Evolutionary conservation across 1,284 basidiomycete genomes (phyloP), one percentile per base, ranked within the genome.

Genomic region (Ustilago bromivora): DNA sequence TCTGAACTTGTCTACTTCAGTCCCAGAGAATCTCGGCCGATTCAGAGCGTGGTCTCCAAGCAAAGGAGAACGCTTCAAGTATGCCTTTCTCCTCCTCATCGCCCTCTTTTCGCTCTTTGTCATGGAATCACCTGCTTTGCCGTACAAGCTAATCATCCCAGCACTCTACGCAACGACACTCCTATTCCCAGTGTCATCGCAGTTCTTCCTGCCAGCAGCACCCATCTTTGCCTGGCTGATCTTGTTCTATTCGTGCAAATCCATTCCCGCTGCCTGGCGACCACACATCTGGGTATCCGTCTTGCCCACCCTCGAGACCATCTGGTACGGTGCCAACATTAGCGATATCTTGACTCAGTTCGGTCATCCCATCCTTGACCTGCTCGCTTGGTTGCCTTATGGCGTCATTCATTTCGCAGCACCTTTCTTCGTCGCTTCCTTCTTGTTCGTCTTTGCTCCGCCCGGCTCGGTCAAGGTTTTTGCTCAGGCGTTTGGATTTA

Each of bases 271-370:
- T 11, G 77, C 87, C 4, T 91, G 90, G 83, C 89, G 95, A 2
- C 96, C 96, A 0, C 88, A 89, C 23, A 94, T 98, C 61, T 96
- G 94, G 80, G 96, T 99, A 64, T 92, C 93, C 11, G 90, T 98
- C 32, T 91, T 98, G 3, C 96, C 96, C 0, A 96, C 96, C 0
- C 90, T 98, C 63, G 96, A 99, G 86, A 92, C 93, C 10, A 94
- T 97, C 36, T 89, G 97, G 35, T 98, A 97, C 86, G 96, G 96
- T 11, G 96, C 95, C 58, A 98, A 98, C 88, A 96, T 98, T 73
- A 95, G 94, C 40, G 95, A 98, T 87, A 92, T 98, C 84, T 91
- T 98, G 72, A 98, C 96, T 3, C 90, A 95, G 19, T 95, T 92
- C 87, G 98, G 96, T 3, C 93, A 97, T 83, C 94, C 95, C 3